A percentile compares a stretch with the other conserved stretches of the same genome.
phyloP scores from a whole-genome alignment of 202 grass and related monocot genomes.

The Schoenoplectus tabernaemontani region DNA sequence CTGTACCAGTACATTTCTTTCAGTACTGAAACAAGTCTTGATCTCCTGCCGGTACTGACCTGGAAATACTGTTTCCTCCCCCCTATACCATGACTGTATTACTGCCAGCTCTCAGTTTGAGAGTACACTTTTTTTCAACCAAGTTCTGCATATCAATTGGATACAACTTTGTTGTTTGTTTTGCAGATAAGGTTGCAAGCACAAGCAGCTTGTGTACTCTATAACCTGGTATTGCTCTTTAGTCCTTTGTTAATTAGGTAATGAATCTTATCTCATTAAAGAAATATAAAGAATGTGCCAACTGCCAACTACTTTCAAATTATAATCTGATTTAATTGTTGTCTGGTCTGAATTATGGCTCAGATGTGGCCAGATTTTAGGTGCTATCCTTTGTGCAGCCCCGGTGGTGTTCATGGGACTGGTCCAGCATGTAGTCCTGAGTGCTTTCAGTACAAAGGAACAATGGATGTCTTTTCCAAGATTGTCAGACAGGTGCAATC shows the following conservation, averaged over 20 bases:
- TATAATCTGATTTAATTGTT: neutral
- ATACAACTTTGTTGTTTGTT: neutral
- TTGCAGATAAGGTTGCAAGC: slow-evolving; percentile 91
- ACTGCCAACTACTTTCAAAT: neutral
- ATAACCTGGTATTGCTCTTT: slow-evolving; percentile 47
- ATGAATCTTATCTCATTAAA: neutral
- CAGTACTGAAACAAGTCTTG: neutral
- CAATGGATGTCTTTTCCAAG: slow-evolving; percentile 77
- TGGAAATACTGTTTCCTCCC: too few species aligned
- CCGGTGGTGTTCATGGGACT: slow-evolving; percentile 40
- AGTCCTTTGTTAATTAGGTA: neutral
- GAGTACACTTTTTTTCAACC: neutral
- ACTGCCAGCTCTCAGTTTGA: neutral
- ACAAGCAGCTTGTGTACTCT: slow-evolving; percentile 79
- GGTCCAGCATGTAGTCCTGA: slow-evolving; percentile 46
- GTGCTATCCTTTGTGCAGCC: slow-evolving; percentile 65
- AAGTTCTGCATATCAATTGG: neutral
- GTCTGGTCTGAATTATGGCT: slow-evolving; percentile 33
- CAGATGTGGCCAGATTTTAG: slow-evolving; percentile 88
- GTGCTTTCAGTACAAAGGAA: slow-evolving; percentile 81
- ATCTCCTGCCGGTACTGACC: too few species aligned
- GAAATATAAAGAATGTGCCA: neutral
- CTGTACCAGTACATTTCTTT: neutral
- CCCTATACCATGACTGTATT: neutral
- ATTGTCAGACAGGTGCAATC: slow-evolving; percentile 58